Evolutionary conservation across 2,329 filamentous ascomycete genomes (phyloP).

Genomic region (Aspergillus felis): DNA sequence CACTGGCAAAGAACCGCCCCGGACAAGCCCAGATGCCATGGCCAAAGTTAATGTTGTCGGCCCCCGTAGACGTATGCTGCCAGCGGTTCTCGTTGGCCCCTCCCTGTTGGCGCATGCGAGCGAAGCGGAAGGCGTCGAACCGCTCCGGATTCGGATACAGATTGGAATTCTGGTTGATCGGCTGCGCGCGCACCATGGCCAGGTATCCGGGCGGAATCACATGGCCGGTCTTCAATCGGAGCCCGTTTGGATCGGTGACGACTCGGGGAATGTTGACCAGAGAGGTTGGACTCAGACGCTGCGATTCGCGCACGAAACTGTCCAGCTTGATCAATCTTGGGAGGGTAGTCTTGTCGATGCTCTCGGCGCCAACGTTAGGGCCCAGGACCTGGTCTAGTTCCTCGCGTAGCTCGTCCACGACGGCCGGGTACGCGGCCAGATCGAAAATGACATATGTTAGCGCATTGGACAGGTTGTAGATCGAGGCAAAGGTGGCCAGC

Average conservation of each 20-base stretch:
- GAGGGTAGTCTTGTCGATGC: neutral
- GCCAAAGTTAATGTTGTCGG: neutral
- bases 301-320: neutral
- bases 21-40: conserved; percentile 19
- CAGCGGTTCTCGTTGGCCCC: neutral
- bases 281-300: neutral
- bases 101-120: neutral
- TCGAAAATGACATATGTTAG: neutral
- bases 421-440: neutral
- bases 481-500: neutral
- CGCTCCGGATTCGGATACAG: neutral
- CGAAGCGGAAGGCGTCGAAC: neutral
- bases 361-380: neutral
- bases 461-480: neutral
- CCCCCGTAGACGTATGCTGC: neutral
- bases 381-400: neutral
- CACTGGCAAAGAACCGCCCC: conserved; percentile 24
- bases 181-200: neutral
- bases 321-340: neutral
- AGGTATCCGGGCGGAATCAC: neutral
- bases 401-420: neutral
- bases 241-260: neutral
- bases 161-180: neutral
- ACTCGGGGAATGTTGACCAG: neutral
- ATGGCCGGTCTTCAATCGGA: neutral